A percentile compares a stretch with the other conserved stretches of the same genome.
Evolutionary conservation across 2,329 filamentous ascomycete species (phyloP).

Genomic region (Ceratocystis papillata): DNA sequence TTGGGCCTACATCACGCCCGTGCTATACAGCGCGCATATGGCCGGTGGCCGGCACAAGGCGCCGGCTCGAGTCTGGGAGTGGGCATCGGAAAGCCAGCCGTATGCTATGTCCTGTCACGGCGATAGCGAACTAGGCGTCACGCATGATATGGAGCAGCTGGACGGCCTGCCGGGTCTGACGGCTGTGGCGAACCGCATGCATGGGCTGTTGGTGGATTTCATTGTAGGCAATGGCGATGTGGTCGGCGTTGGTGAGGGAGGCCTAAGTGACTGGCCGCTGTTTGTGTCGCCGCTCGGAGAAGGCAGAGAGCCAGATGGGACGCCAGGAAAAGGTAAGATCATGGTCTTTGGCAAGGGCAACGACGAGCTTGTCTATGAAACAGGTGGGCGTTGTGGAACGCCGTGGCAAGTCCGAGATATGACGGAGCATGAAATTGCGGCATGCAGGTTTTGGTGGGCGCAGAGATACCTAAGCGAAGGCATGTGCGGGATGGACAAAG

Average conservation of each 20-base stretch:
- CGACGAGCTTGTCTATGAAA: constrained; percentile 38
- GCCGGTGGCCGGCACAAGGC: not conserved
- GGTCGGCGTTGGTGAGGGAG: constrained; percentile 25
- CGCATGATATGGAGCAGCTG: constrained; percentile 35
- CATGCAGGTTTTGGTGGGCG: constrained; percentile 53
- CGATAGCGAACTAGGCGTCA: constrained; percentile 37
- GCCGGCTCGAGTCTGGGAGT: constrained; percentile 48
- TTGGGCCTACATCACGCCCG: constrained; percentile 54
- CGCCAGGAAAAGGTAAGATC: constrained; percentile 31
- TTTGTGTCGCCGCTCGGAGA: constrained; percentile 35
- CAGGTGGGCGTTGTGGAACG: constrained; percentile 34
- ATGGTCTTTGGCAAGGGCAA: constrained; percentile 52
- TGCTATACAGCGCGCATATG: constrained; percentile 47
- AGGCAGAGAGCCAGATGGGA: constrained; percentile 19
- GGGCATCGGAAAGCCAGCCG: constrained; percentile 37
- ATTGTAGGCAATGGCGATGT: constrained; percentile 28
- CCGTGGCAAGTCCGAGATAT: constrained; percentile 36
- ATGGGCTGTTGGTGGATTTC: constrained; percentile 35
- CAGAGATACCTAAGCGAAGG: constrained; percentile 41
- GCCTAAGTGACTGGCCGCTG: constrained; percentile 33
- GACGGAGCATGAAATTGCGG: constrained; percentile 37
- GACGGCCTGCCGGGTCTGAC: constrained; percentile 32
- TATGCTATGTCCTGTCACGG: constrained; percentile 39
- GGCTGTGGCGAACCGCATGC: constrained; percentile 36
- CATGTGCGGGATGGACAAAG: constrained; percentile 3